Base-by-base conservation (phyloP, 208 protist genomes). In the Wallacemonas sp. region DNA sequence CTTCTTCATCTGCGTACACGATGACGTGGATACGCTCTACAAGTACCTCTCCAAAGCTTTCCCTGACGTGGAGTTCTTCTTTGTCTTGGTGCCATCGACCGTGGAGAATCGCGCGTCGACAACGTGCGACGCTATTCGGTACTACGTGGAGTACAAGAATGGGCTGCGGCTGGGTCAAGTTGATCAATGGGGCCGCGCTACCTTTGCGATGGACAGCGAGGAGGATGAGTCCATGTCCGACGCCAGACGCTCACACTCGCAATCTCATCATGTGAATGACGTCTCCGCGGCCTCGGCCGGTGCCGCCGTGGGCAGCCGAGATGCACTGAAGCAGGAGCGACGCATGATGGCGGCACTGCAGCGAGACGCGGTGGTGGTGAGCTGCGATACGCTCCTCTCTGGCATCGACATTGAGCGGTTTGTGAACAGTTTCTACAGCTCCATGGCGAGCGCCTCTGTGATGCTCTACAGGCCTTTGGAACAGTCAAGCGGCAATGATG, bases 1-100 rank as follows among this genome's bases (percentile, higher is more conserved):
- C 44, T 93, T 95, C 47, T 95, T 93, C 58, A 14, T 95, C 39
- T 91, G 84, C 61, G 86, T 92, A 27, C 79, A 91, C 63, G 78
- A 90, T 66, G 74, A 90, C 73, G 79, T 84, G 46, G 77, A 68
- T 0, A 66, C 76, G 0, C 60, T 93, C 58, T 67, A 84, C 44
- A 77, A 76, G 39, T 93, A 91, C 69, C 79, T 95, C 28, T 70
- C 65, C 9, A 72, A 73, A 11, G 79, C 72, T 58, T 91, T 92
- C 60, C 55, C 61, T 17, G 70, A 63, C 17, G 70, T 90, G 0
- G 67, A 80, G 53, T 88, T 95, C 67, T 72, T 85, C 53, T 92
- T 89, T 58, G 79, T 92, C 12, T 26, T 90, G 11, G 75, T 90
- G 8, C 85, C 80, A 0, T 75, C 80, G 2, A 80, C 39, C n/a